A percentile compares a stretch with the other conserved stretches of the same genome.
Conservation (phyloP, 352 stramenopile genomes). For the Pythium utonaiense region DNA sequence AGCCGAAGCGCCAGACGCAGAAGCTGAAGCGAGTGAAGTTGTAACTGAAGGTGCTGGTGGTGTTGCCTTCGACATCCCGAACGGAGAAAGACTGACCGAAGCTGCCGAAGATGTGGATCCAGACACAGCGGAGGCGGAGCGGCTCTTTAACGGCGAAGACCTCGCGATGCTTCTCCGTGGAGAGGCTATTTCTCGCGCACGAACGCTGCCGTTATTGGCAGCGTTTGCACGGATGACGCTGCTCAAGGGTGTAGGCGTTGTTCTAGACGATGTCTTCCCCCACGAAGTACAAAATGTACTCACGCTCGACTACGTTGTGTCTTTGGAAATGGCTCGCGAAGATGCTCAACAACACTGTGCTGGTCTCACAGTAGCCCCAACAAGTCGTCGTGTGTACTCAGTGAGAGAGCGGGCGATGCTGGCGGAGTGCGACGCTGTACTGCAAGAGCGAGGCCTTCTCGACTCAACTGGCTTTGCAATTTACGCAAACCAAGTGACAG, state of each 20-base stretch:
- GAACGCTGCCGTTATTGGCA: slow-evolving; percentile 34
- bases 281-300: slow-evolving; percentile 31
- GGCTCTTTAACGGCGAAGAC: slow-evolving; percentile 37
- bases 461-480: not conserved
- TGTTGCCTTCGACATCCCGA: not conserved
- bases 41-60: not conserved
- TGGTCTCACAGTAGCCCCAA: slow-evolving; percentile 35
- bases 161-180: slow-evolving; percentile 35
- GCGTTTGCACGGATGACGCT: slow-evolving; percentile 35
- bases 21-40: slow-evolving; percentile 4
- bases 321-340: slow-evolving; percentile 35
- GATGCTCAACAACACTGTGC: slow-evolving; percentile 34
- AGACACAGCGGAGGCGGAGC: slow-evolving; percentile 21
- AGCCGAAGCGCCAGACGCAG: slow-evolving; percentile 6
- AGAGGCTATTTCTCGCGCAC: slow-evolving; percentile 21
- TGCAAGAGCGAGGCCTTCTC: slow-evolving; percentile 12
- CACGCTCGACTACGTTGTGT: slow-evolving; percentile 50
- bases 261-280: slow-evolving; percentile 64
- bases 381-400: slow-evolving; percentile 47
- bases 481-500: not conserved
- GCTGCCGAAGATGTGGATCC: slow-evolving; percentile 16
- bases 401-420: slow-evolving; percentile 46
- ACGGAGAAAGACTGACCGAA: not conserved
- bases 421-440: slow-evolving; percentile 16
- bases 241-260: slow-evolving; percentile 49